Base-by-base conservation (phyloP, 805 yeast genomes). In the Wickerhamiella cacticola region DNA sequence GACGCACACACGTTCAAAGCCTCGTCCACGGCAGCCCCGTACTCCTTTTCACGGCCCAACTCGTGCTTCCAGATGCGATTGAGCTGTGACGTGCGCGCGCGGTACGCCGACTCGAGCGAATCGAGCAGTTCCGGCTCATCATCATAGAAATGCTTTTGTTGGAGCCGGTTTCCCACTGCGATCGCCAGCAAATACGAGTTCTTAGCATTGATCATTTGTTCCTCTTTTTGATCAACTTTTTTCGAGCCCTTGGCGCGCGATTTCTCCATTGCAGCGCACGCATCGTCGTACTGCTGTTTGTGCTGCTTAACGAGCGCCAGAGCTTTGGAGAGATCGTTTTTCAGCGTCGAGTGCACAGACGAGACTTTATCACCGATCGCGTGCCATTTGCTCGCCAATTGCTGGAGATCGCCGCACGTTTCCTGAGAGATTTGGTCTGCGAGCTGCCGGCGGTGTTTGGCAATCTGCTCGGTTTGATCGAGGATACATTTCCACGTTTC, bases 81-180 rank as follows among this genome's bases (percentile, higher is more conserved):
- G 49, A 86, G 56, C 49, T 82, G 73, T 15, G 75, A 69, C 1
- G 83, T 87, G 50, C 88, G 76, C 29, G 79, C 72, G 63, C 88
- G 95, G 62, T 83, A 83, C 54, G 88, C 67, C 56, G 80, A 84
- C 67, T 92, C 98, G 56, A 79, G 66, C n/a, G 54, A 74, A 64
- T 89, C 97, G 51, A 92, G 69, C 34, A 85, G 64, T 63, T 88
- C 96, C 0, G 98, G 98, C 22, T 87, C 67, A 63, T 92, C 97
- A 66, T 89, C 96, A 60, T 82, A 87, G 63, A 71, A 88, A 66
- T 78, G 87, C 64, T 92, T 92, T 63, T 89, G 97, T 65, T 92
- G 92, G 50, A 88, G 67, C 51, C 97, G 73, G 65, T 92, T 92
- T 46, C 95, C 92, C 23, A 84, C 76, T 57, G 78, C 82, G 60